phyloP scores from a whole-genome alignment of 306 rosid species.

The cucumber (Cucumis sativus) region Cucumber_9930_V3 NC_026655.2:120001-120500 shows the following conservation, averaged over 20 bases:
- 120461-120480: not conserved
- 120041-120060: conserved; percentile 54
- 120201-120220: not conserved
- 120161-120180: conserved; percentile 13
- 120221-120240: not conserved
- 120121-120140: conserved; percentile 3
- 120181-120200: conserved; percentile 18
- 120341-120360: not conserved
- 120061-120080: conserved; percentile 63
- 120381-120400: not conserved
- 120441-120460: not conserved
- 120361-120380: not conserved
- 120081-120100: conserved; percentile 69
- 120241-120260: not conserved
- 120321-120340: not conserved
- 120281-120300: not conserved
- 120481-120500: not conserved
- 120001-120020: conserved; percentile 72
- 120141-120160: conserved; percentile 15
- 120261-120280: not conserved
- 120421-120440: conserved; percentile 2
- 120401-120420: not conserved
- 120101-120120: conserved; percentile 35
- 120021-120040: conserved; percentile 54
- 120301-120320: not conserved